Evolutionary conservation across 1,139 yeast species (phyloP).

Genomic region (Pichia sp.): DNA sequence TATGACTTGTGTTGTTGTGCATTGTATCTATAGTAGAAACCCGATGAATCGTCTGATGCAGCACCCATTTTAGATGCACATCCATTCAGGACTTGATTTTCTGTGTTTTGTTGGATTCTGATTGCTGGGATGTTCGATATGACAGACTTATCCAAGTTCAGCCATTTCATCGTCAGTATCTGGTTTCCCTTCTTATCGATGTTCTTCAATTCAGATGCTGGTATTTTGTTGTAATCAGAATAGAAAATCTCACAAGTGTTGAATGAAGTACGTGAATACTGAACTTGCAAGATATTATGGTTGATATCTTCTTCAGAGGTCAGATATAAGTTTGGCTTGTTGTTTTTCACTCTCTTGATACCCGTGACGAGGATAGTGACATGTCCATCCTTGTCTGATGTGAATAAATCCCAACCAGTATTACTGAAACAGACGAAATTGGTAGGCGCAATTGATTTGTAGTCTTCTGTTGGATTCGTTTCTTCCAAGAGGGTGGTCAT

Average conservation of each 20-base stretch:
- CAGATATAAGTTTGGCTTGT: slow-evolving; percentile 9
- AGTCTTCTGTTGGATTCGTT: neutral
- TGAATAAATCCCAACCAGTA: slow-evolving; percentile 53
- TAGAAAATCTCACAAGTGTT: slow-evolving; percentile 36
- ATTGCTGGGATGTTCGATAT: slow-evolving; percentile 54
- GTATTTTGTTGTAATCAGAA: slow-evolving; percentile 21
- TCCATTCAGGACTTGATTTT: slow-evolving; percentile 31
- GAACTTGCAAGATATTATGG: slow-evolving; percentile 26
- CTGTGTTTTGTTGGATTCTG: slow-evolving; percentile 27
- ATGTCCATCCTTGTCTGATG: slow-evolving; percentile 49
- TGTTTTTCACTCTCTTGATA: slow-evolving; percentile 23
- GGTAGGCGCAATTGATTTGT: slow-evolving; percentile 7
- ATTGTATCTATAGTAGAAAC: slow-evolving; percentile 45
- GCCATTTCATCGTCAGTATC: slow-evolving; percentile 64
- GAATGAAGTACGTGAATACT: slow-evolving; percentile 34
- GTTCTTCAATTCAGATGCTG: slow-evolving; percentile 15
- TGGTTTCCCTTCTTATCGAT: slow-evolving; percentile 27
- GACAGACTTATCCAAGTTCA: slow-evolving; percentile 63
- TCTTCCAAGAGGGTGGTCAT: slow-evolving; percentile 4
- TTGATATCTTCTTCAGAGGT: slow-evolving; percentile 28
- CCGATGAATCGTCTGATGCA: slow-evolving; percentile 32
- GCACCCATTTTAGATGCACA: slow-evolving; percentile 35
- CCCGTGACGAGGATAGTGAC: slow-evolving; percentile 43
- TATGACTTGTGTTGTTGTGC: slow-evolving; percentile 57
- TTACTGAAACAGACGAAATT: slow-evolving; percentile 46